Evolutionary conservation across 306 rosid genomes (phyloP), one percentile per base, ranked within the genome.

Genomic region (Corylus americana): DNA sequence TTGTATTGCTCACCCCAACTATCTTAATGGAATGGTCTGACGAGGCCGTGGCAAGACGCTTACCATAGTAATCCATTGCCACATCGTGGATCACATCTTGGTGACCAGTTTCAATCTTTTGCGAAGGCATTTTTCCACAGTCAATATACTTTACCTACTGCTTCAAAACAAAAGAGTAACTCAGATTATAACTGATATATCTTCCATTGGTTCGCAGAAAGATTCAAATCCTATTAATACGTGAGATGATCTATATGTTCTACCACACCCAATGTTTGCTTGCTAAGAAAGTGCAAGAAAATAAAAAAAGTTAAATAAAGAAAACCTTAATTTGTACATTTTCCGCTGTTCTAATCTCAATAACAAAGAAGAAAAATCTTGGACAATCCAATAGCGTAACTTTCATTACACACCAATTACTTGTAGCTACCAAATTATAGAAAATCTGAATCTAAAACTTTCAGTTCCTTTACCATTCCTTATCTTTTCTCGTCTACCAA

Each of bases 11-110:
- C 71, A 88, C 97, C 47, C 94, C 97, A 61, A 87, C 85, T 85
- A 93, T 93, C 91, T 93, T 93, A 74, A 93, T 87, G n/a, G 94
- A 89, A 83, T 86, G 88, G 75, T 93, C 96, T 11, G 96, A 91
- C 3, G 98, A 93, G 51, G 93, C 98, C 0, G 96, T 93, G 53
- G 98, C 94, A 1, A 93, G 79, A 51, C 98, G 87, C 90, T 91
- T 91, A 27, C 98, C 98, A 54, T 91, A 91, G 84, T 89, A 93
- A 80, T 91, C 98, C 98, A 89, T 91, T 0, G 91, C 92, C 70
- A 89, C 94, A 87, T 93, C 93, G 12, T 93, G 98, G 53, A 93
- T 81, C 0, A 85, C 82, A 31, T 93, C 96, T 76, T 89, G 93
- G 74, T 93, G 98, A 76, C 98, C 94, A 17, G 94, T 88, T 87